Evolutionary conservation across 2,329 filamentous ascomycete species (phyloP).

Genomic region (Dryadomyces quercivorus): DNA sequence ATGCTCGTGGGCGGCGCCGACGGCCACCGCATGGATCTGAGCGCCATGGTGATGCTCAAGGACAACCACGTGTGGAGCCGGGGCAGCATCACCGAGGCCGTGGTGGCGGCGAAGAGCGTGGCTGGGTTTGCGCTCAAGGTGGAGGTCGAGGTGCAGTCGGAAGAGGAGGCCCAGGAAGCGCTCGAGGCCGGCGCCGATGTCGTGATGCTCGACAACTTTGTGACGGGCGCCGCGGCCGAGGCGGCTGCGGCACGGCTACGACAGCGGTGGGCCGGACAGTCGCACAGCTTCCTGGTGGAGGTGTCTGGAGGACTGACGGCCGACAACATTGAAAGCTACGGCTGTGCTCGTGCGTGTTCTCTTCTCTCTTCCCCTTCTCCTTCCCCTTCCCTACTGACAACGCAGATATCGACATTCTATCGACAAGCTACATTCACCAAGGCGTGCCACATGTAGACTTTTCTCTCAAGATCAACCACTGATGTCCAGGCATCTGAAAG

Average conservation of each 20-base stretch:
- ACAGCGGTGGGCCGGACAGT: slow-evolving; percentile 63
- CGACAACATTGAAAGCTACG: slow-evolving; percentile 72
- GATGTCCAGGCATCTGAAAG: no score
- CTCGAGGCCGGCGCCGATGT: slow-evolving; percentile 86
- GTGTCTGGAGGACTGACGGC: slow-evolving; percentile 82
- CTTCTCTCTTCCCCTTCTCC: neutral
- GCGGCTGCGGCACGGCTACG: slow-evolving; percentile 64
- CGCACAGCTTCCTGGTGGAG: slow-evolving; percentile 64
- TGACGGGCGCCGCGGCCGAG: slow-evolving; percentile 60
- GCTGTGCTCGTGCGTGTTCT: slow-evolving; percentile 49
- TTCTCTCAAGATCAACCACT: slow-evolving; percentile 68
- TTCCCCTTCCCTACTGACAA: neutral
- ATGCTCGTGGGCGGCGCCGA: slow-evolving; percentile 93
- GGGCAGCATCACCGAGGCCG: slow-evolving; percentile 74
- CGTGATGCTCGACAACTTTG: slow-evolving; percentile 95
- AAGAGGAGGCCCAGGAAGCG: slow-evolving; percentile 82
- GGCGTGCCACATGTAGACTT: slow-evolving; percentile 91
- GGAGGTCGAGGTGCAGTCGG: slow-evolving; percentile 86
- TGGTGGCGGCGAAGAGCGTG: slow-evolving; percentile 68
- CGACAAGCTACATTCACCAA: slow-evolving; percentile 93
- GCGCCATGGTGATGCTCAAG: slow-evolving; percentile 96
- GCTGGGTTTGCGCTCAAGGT: slow-evolving; percentile 89
- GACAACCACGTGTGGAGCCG: slow-evolving; percentile 97
- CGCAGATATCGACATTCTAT: slow-evolving; percentile 82
- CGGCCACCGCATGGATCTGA: slow-evolving; percentile 80